Conservation (phyloP, 495 filamentous ascomycete species). For the Lasiosphaeris hirsuta region DNA sequence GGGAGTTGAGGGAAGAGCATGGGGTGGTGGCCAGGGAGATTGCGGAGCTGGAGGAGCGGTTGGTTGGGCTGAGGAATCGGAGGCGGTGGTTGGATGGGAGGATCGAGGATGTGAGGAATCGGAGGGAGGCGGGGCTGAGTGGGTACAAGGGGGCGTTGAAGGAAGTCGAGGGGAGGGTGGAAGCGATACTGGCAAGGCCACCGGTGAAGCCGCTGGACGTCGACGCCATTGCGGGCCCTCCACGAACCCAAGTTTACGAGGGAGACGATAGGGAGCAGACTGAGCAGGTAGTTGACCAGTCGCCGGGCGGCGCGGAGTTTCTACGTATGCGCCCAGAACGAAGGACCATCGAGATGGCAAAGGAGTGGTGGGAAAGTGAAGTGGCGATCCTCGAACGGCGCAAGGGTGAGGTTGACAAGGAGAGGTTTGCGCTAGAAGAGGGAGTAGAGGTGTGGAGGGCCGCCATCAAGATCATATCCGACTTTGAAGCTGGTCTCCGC, state of each 20-base stretch:
- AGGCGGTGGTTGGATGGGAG: conserved; percentile 58
- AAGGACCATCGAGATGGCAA: conserved; percentile 72
- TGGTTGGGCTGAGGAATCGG: conserved; percentile 64
- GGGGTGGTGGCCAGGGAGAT: conserved; percentile 58
- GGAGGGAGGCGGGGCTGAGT: conserved; percentile 49
- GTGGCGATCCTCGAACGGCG: conserved; percentile 54
- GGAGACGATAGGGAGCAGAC: conserved; percentile 22
- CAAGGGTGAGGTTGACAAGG: conserved; percentile 59
- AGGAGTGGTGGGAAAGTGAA: conserved; percentile 71
- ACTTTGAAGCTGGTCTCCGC: conserved; percentile 65
- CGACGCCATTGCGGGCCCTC: conserved; percentile 29
- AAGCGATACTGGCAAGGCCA: conserved; percentile 67
- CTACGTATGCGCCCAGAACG: conserved; percentile 61
- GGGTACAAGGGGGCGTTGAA: conserved; percentile 47
- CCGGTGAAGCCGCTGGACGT: conserved; percentile 43
- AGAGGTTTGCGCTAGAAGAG: conserved; percentile 76
- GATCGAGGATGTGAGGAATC: conserved; percentile 62
- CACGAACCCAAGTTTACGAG: not conserved
- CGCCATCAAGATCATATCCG: conserved; percentile 57
- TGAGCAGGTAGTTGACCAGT: conserved; percentile 8
- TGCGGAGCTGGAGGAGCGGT: conserved; percentile 52
- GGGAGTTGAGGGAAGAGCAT: conserved; percentile 51
- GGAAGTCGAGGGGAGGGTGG: conserved; percentile 77
- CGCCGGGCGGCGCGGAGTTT: conserved; percentile 40
- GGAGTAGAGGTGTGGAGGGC: conserved; percentile 79